Base-by-base conservation (phyloP, 2,329 filamentous ascomycete genomes). In the Aspergillus ochraceoroseus region DNA sequence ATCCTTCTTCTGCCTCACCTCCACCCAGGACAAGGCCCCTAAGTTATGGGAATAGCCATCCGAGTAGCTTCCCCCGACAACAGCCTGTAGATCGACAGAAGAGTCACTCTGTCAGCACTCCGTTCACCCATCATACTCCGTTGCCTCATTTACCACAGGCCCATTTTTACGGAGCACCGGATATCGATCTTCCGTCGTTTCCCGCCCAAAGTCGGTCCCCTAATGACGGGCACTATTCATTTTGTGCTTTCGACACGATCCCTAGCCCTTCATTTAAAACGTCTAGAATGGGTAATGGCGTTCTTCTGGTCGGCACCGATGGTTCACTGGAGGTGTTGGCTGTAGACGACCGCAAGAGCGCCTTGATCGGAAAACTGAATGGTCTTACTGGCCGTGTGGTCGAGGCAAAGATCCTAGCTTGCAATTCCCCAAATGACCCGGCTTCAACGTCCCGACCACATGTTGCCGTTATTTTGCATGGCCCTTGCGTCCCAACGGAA, bases 351-450 rank as follows among this genome's bases (percentile, higher is more conserved):
- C 80, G 81, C 46, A 84, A 83, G 33, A 63, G 87, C 38, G 83
- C 87, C 40, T 73, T 78, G 14, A 67, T 87, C 19, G 82, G 82
- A 13, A 79, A 79, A 41, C 67, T 95, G 32, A 82, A 83, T 56
- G 87, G 86, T 3, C 70, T 95, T 18, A 79, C 82, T 53, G 90
- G 90, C 27, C 81, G 81, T 14, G 85, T 95, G 1, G 72, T 87
- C 48, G 77, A 84, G 49, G 89, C 89, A 39, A 94, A 90, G 64
- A 79, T 95, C 15, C 65, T 95, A 33, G 82, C 85, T 1, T 87
- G 83, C 76, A 77, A 72, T 12, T 65, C 74, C 17, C 63, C 69
- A 5, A 68, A 69, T 35, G 76, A 82, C 38, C 69, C 69, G 0
- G 59, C 73, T 22, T 67, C 73, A 6, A 68, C 73, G 9, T 65